Percentiles rank a stretch among this genome's conserved stretches.
Evolutionary conservation across 108 stramenopile species (phyloP).

Genomic region (Cafeteria roenbergensis): DNA sequence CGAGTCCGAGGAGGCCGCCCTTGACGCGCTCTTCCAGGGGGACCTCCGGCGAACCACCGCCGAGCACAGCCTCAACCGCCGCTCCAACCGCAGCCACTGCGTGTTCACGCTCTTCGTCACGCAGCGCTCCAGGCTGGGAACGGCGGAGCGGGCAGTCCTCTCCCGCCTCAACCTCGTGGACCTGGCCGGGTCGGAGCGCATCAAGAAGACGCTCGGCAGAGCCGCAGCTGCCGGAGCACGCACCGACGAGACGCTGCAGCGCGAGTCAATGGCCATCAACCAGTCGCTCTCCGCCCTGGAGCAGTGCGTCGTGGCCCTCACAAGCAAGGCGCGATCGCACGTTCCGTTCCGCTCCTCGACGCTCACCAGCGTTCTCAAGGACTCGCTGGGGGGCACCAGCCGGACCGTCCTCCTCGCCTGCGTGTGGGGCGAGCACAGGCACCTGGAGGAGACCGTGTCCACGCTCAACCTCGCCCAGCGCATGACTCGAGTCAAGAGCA

Average conservation of each 20-base stretch:
- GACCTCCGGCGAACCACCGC: slow-evolving; percentile 30
- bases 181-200: slow-evolving; percentile 50
- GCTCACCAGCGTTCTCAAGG: slow-evolving; percentile 49
- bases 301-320: slow-evolving; percentile 56
- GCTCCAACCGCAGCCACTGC: slow-evolving; percentile 49
- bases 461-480: slow-evolving; percentile 37
- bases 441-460: slow-evolving; percentile 50
- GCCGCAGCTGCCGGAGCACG: slow-evolving; percentile 12
- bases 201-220: slow-evolving; percentile 47
- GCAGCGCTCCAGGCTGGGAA: slow-evolving; percentile 40
- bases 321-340: slow-evolving; percentile 26
- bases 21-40: slow-evolving; percentile 30
- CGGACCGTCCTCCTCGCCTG: slow-evolving; percentile 47
- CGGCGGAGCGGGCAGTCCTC: slow-evolving; percentile 36
- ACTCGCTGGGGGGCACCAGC: slow-evolving; percentile 43
- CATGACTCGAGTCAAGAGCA: slow-evolving; percentile 51
- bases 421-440: slow-evolving; percentile 47
- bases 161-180: slow-evolving; percentile 52
- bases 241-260: slow-evolving; percentile 25
- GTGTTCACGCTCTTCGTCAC: slow-evolving; percentile 48
- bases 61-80: slow-evolving; percentile 46
- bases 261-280: slow-evolving; percentile 57
- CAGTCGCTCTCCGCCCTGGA: slow-evolving; percentile 53
- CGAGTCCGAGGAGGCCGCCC: slow-evolving; percentile 24
- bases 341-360: slow-evolving; percentile 51